Evolutionary conservation across 306 rosid species (phyloP).

Genomic region (Adenanthera pavonina): DNA sequence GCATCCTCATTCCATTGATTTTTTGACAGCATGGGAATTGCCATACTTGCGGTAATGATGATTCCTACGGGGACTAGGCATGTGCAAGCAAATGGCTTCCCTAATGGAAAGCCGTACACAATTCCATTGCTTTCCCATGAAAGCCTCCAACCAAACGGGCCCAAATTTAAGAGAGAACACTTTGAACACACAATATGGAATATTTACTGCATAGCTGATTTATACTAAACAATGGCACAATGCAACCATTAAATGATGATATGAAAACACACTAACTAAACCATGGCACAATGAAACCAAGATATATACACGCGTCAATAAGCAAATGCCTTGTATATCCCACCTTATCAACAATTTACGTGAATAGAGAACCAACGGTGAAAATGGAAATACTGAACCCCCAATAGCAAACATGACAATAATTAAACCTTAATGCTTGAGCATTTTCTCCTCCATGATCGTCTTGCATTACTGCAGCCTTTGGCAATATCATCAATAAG

Average conservation of each 20-base stretch:
- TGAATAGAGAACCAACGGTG: slow-evolving; percentile 35
- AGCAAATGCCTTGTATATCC: slow-evolving; percentile 35
- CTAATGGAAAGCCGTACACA: neutral
- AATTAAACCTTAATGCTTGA: neutral
- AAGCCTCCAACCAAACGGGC: no score
- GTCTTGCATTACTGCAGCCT: slow-evolving; percentile 41
- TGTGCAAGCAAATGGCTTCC: no score
- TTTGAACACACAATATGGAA: neutral
- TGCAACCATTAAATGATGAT: slow-evolving; percentile 7
- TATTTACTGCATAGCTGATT: neutral
- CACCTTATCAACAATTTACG: slow-evolving; percentile 45
- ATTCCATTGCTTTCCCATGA: neutral
- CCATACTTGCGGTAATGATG: no score
- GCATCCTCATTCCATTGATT: no score
- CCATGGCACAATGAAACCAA: slow-evolving; percentile 29
- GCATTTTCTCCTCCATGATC: slow-evolving; percentile 31
- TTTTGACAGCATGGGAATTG: no score
- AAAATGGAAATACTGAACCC: slow-evolving; percentile 1
- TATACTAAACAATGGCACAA: slow-evolving; percentile 28
- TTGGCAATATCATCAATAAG: slow-evolving; percentile 36
- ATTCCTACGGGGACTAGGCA: no score
- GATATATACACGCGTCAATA: slow-evolving; percentile 31
- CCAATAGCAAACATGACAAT: slow-evolving; percentile 1
- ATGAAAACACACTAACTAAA: slow-evolving; percentile 18
- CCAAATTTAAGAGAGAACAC: neutral